phyloP scores from a whole-genome alignment of 2,329 filamentous ascomycete genomes.

The Arthroderma uncinatum region DNA sequence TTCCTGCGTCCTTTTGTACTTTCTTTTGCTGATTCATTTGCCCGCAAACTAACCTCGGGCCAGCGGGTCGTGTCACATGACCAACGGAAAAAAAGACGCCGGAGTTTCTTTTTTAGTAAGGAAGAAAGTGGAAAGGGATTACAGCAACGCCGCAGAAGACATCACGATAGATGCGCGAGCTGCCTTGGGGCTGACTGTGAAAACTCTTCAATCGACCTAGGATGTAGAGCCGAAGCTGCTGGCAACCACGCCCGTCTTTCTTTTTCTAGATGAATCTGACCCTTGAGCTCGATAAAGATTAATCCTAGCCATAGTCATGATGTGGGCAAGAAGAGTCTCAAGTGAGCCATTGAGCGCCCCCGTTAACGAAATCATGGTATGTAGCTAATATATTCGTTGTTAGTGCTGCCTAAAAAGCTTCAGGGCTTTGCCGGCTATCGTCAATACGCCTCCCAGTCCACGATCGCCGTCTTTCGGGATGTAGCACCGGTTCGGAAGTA shows the following conservation, averaged over 20 bases:
- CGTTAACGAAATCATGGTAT: not conserved
- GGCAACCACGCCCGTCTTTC: not conserved
- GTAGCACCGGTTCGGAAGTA: slow-evolving; percentile 59
- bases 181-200: not conserved
- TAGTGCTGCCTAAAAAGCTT: slow-evolving; percentile 10
- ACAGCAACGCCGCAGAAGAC: slow-evolving; percentile 19
- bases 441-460: slow-evolving; percentile 16
- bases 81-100: not conserved
- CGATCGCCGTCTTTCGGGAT: slow-evolving; percentile 56
- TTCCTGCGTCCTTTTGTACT: not conserved
- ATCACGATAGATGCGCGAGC: slow-evolving; percentile 12
- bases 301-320: slow-evolving; percentile 8
- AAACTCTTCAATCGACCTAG: slow-evolving; percentile 10
- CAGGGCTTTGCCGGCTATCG: not conserved
- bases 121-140: slow-evolving; percentile 10
- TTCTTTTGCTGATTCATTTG: not conserved
- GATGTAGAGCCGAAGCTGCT: slow-evolving; percentile 1
- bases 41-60: not conserved
- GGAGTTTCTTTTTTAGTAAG: not conserved
- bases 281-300: not conserved
- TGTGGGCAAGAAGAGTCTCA: slow-evolving; percentile 22
- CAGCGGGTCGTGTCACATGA: not conserved
- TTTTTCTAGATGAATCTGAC: not conserved
- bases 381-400: slow-evolving; percentile 10
- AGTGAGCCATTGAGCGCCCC: slow-evolving; percentile 12